phyloP scores from a whole-genome alignment of 768 basidiomycete genomes.

The Phaffia australis region DNA sequence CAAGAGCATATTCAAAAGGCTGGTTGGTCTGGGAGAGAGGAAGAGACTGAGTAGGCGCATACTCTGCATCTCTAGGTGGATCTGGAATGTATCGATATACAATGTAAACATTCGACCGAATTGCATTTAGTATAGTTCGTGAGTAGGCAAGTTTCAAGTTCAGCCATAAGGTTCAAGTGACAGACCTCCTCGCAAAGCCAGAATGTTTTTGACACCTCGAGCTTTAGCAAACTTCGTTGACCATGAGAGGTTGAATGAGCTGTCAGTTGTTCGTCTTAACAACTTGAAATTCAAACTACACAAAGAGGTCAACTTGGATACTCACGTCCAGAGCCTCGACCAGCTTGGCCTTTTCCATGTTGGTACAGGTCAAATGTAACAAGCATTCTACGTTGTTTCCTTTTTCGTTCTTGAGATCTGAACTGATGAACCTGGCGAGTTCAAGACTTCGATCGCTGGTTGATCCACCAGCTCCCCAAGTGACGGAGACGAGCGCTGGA shows the following conservation, averaged over 20 bases:
- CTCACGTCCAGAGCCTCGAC: slow-evolving; percentile 30
- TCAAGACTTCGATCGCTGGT: slow-evolving; percentile 81
- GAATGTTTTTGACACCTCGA: slow-evolving; percentile 72
- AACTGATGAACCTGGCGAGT: slow-evolving; percentile 46
- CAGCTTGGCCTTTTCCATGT: slow-evolving; percentile 33
- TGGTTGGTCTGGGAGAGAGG: slow-evolving; percentile 27
- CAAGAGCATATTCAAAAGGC: slow-evolving; percentile 60
- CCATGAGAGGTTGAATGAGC: neutral
- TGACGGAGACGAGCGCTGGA: slow-evolving; percentile 63
- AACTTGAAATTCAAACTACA: neutral
- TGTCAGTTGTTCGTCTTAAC: neutral
- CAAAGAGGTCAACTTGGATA: slow-evolving; percentile 4
- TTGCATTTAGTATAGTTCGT: neutral
- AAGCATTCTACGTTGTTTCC: slow-evolving; percentile 37
- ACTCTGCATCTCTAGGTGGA: slow-evolving; percentile 84
- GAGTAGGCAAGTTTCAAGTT: neutral
- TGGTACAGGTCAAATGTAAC: slow-evolving; percentile 16
- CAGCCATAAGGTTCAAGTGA: slow-evolving; percentile 2
- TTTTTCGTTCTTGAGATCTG: slow-evolving; percentile 44
- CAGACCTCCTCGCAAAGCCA: slow-evolving; percentile 83
- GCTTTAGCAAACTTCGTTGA: slow-evolving; percentile 55
- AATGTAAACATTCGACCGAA: neutral
- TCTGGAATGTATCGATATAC: slow-evolving; percentile 46
- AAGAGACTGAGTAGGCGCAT: slow-evolving; percentile 58
- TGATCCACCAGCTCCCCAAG: slow-evolving; percentile 95